Conservation (phyloP, 352 stramenopile species). For the Pythium biforme region DNA sequence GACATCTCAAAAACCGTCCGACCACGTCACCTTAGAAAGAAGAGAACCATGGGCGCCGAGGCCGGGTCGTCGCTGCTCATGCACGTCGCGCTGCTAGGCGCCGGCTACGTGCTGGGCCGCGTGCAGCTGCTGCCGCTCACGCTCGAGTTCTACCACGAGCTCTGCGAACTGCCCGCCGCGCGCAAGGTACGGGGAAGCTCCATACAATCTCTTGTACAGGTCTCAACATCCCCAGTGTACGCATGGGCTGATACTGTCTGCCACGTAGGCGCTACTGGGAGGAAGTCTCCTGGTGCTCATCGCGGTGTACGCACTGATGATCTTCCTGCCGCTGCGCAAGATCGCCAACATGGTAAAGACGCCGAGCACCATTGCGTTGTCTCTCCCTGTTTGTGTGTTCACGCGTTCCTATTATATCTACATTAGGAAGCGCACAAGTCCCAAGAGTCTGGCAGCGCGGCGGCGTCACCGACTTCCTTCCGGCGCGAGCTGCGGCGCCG, state of each 20-base stretch:
- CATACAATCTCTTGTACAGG: too few relatives aligned
- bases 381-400: too few relatives aligned
- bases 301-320: constrained; percentile 41
- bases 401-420: too few relatives aligned
- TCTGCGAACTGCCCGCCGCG: constrained; percentile 34
- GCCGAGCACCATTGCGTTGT: too few relatives aligned
- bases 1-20: too few relatives aligned
- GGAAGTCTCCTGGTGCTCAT: constrained; percentile 43
- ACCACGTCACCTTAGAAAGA: neutral
- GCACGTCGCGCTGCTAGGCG: constrained; percentile 56
- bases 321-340: constrained; percentile 57
- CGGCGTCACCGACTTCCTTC: constrained; percentile 58
- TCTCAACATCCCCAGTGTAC: too few relatives aligned
- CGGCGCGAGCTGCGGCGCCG: constrained; percentile 74
- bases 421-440: constrained; percentile 32
- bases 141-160: constrained; percentile 44
- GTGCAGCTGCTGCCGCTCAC: constrained; percentile 50
- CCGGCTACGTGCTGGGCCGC: constrained; percentile 62
- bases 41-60: constrained; percentile 36
- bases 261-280: constrained; percentile 35
- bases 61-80: constrained; percentile 58
- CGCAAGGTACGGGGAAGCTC: constrained; percentile 42
- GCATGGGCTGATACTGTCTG: too few relatives aligned
- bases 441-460: constrained; percentile 9
- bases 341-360: constrained; percentile 52